Evolutionary conservation across 2,329 filamentous ascomycete species (phyloP).

Genomic region (Fusarium illudens): DNA sequence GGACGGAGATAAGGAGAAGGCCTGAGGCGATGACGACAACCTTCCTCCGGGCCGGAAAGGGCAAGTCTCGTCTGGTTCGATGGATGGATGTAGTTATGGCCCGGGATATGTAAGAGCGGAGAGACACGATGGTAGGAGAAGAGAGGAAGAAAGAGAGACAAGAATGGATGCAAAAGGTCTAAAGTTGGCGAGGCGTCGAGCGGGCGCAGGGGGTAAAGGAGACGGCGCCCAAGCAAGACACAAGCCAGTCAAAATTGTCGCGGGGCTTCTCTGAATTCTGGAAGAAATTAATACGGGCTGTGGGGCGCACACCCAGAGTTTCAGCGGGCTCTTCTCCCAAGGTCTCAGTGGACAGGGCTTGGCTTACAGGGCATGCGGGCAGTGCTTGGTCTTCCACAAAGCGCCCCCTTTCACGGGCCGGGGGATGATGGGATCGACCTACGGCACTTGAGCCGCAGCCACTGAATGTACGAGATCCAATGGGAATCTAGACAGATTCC

Average conservation of each 20-base stretch:
- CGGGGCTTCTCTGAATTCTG: too few species aligned
- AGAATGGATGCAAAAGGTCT: constrained; percentile 17
- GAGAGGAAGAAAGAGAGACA: background rate
- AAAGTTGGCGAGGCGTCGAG: constrained; percentile 16
- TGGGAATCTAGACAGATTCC: background rate
- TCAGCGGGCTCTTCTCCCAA: background rate
- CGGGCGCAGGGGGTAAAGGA: constrained; percentile 26
- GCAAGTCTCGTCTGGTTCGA: background rate
- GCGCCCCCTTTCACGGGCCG: constrained; percentile 12
- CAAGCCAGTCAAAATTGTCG: too few species aligned
- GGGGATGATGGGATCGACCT: constrained; percentile 6
- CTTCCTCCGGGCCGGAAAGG: constrained; percentile 7
- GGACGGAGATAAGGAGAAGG: background rate
- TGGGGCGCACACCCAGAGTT: background rate
- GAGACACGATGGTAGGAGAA: background rate
- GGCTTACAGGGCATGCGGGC: background rate
- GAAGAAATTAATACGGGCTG: constrained; percentile 14
- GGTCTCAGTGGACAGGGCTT: constrained; percentile 21
- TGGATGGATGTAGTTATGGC: background rate
- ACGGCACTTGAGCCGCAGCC: background rate
- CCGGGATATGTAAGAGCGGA: background rate
- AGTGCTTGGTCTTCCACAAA: constrained; percentile 8
- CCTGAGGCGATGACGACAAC: constrained; percentile 10
- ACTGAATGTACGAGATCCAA: constrained; percentile 4
- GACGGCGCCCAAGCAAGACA: background rate